Evolutionary conservation across 768 basidiomycete genomes (phyloP).

Genomic region (Lentinula guzmanii): DNA sequence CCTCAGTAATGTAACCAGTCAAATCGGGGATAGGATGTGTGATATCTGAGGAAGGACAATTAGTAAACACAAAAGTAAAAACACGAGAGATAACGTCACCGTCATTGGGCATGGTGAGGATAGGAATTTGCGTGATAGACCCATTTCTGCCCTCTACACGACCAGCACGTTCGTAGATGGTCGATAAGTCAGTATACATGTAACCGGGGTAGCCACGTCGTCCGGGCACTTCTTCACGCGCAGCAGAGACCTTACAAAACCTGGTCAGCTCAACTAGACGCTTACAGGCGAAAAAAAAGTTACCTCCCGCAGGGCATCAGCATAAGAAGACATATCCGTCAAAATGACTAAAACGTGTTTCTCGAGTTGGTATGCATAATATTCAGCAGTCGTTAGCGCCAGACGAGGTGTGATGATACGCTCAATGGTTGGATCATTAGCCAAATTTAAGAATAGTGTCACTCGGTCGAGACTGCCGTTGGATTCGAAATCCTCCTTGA

Average conservation of each 20-base stretch:
- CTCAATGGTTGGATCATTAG: slow-evolving; percentile 99
- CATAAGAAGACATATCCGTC: slow-evolving; percentile 99
- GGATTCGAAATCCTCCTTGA: slow-evolving; percentile 99
- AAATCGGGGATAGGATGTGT: slow-evolving; percentile 99
- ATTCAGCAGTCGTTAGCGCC: slow-evolving; percentile 96
- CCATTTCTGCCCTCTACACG: slow-evolving; percentile 97
- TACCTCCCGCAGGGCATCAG: slow-evolving; percentile 92
- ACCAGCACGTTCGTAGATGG: slow-evolving; percentile 98
- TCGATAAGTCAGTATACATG: slow-evolving; percentile 99
- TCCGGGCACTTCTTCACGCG: slow-evolving; percentile 98
- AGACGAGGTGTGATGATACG: slow-evolving; percentile 99
- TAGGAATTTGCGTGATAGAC: slow-evolving; percentile 99
- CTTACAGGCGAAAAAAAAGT: slow-evolving; percentile 20
- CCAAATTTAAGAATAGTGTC: slow-evolving; percentile 96
- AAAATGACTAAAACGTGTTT: slow-evolving; percentile 99
- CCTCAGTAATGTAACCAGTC: slow-evolving; percentile 99
- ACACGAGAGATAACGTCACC: slow-evolving; percentile 44
- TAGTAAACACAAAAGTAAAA: slow-evolving; percentile 10
- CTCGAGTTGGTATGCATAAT: slow-evolving; percentile 99
- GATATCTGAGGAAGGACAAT: slow-evolving; percentile 60
- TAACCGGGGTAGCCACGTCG: slow-evolving; percentile 98
- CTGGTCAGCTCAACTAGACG: slow-evolving; percentile 8
- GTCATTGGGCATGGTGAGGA: slow-evolving; percentile 99
- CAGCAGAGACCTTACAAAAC: slow-evolving; percentile 77
- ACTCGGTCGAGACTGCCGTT: slow-evolving; percentile 97